A percentile compares a stretch with the other conserved stretches of the same genome.
phyloP scores from a whole-genome alignment of 306 rosid species.

The Citrullus amarus region DNA sequence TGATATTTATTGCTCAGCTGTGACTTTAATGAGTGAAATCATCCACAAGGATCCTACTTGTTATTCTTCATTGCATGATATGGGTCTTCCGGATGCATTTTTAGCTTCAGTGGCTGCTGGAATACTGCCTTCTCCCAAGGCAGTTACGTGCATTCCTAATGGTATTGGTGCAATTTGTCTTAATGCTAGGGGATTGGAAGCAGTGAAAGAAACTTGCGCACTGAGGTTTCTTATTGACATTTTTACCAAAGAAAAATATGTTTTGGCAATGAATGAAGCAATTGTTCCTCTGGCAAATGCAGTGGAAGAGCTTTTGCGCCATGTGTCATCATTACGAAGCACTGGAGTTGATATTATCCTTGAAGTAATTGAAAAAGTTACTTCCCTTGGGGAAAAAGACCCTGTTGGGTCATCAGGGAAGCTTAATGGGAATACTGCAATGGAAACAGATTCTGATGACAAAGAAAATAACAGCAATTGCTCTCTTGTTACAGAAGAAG shows the following conservation, averaged over 20 bases:
- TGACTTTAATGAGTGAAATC: slow-evolving; percentile 92
- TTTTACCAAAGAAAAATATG: slow-evolving; percentile 73
- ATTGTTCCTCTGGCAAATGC: slow-evolving; percentile 89
- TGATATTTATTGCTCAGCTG: slow-evolving; percentile 92
- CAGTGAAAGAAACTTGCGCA: slow-evolving; percentile 62
- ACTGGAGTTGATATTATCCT: slow-evolving; percentile 80
- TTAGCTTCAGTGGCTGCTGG: slow-evolving; percentile 73
- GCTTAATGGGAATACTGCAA: slow-evolving; percentile 48
- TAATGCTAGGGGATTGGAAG: slow-evolving; percentile 77
- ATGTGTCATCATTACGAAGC: slow-evolving; percentile 74
- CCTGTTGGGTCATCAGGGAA: slow-evolving; percentile 42
- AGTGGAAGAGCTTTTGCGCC: slow-evolving; percentile 93
- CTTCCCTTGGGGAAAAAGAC: slow-evolving; percentile 47
- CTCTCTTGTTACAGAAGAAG: slow-evolving; percentile 42
- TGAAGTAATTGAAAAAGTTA: slow-evolving; percentile 62
- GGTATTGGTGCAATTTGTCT: slow-evolving; percentile 98
- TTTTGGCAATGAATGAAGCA: slow-evolving; percentile 80
- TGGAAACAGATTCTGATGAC: slow-evolving; percentile 80
- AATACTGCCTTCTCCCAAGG: slow-evolving; percentile 83
- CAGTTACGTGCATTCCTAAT: slow-evolving; percentile 80
- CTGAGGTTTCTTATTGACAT: slow-evolving; percentile 72
- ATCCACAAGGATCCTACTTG: slow-evolving; percentile 95
- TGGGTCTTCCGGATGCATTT: slow-evolving; percentile 92
- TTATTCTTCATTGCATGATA: slow-evolving; percentile 68
- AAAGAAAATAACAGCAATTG: slow-evolving; percentile 40